A percentile compares a stretch with the other conserved stretches of the same genome.
These are phyloP conservation scores for Calocybe cyanea DNA, from an alignment of 768 basidiomycete genomes.

Conservation along the genomic window DNA sequence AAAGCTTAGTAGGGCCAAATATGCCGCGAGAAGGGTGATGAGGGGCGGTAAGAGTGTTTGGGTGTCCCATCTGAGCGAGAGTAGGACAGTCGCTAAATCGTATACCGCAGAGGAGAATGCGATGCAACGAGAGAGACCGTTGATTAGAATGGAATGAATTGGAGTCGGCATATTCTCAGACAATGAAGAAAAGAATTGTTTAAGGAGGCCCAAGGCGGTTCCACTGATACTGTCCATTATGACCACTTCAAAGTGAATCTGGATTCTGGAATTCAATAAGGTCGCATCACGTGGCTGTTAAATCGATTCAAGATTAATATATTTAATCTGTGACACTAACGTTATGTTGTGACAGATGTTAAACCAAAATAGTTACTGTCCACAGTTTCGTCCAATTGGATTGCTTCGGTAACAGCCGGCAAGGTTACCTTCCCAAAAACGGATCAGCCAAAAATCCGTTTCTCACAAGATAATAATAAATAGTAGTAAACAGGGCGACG, in stretches of 20 bases:
- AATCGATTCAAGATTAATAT: too few species aligned
- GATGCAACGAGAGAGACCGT: slow-evolving; percentile 48
- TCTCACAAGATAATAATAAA: slow-evolving; percentile 12
- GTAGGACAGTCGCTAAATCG: slow-evolving; percentile 42
- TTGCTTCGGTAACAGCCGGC: slow-evolving; percentile 3
- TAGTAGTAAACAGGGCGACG: slow-evolving; percentile 18
- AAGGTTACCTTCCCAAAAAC: slow-evolving; percentile 2
- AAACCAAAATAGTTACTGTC: too few species aligned
- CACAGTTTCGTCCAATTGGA: slow-evolving; percentile 4
- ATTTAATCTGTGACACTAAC: too few species aligned
- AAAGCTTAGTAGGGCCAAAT: slow-evolving; percentile 70
- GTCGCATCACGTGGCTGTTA: too few species aligned
- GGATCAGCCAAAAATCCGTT: slow-evolving; percentile 3
- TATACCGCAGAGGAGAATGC: slow-evolving; percentile 47
- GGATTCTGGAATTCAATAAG: too few species aligned
- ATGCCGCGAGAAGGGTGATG: slow-evolving; percentile 67
- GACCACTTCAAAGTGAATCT: too few species aligned
- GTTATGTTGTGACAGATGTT: too few species aligned
- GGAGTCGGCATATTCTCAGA: slow-evolving; percentile 52
- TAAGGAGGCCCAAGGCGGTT: slow-evolving; percentile 50
- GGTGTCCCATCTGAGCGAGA: slow-evolving; percentile 57
- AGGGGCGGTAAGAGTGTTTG: slow-evolving; percentile 71
- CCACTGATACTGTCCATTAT: slow-evolving; percentile 28
- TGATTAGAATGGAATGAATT: slow-evolving; percentile 47
- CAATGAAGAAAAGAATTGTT: slow-evolving; percentile 52